Base-by-base conservation (phyloP, 306 rosid genomes). In the Vigna mungo region DNA sequence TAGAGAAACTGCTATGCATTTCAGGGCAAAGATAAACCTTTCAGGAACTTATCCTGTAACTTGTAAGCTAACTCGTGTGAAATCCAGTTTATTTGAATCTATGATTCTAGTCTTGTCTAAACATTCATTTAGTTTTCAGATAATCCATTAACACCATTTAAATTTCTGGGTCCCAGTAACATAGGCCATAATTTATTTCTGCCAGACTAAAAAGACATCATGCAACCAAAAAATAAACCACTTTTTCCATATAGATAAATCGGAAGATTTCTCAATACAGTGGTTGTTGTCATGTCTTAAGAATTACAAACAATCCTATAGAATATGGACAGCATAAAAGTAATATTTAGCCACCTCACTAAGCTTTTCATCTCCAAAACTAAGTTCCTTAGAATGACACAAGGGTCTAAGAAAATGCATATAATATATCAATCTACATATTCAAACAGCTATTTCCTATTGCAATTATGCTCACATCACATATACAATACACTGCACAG, bases 401-500 rank as follows among this genome's bases (percentile, higher is more conserved):
- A 61, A 72, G 64, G 74, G 51, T 39, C 66, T 64, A 59, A 79
- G 64, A 74, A 60, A 71, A 66, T 81, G 11, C 54, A 72, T 63
- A 81, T 62, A 51, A 76, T 58, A 78, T 54, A 71, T 64, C 59
- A 54, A 75, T 65, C 63, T 71, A 79, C 77, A 76, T 71, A 74
- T 60, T 66, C 27, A 27, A 72, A 76, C 68, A 5, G 71, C 62
- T 68, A 77, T 51, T 53, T 72, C 73, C 55, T 71, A 68, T 54
- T 43, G 52, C 34, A 83, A 68, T 60, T 56, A 72, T 80, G 68
- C 81, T 82, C 70, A 71, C 78, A 41, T 44, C 49, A 11, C 4
- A 63, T 67, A 71, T 48, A 77, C 77, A 80, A 73, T 74, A 77
- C 63, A 68, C 55, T 76, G 73, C 83, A 76, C 63, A 72, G 75